These are phyloP conservation scores for Starmerella stigmatis DNA, from an alignment of 805 yeast species.

Conservation along the genomic window DNA sequence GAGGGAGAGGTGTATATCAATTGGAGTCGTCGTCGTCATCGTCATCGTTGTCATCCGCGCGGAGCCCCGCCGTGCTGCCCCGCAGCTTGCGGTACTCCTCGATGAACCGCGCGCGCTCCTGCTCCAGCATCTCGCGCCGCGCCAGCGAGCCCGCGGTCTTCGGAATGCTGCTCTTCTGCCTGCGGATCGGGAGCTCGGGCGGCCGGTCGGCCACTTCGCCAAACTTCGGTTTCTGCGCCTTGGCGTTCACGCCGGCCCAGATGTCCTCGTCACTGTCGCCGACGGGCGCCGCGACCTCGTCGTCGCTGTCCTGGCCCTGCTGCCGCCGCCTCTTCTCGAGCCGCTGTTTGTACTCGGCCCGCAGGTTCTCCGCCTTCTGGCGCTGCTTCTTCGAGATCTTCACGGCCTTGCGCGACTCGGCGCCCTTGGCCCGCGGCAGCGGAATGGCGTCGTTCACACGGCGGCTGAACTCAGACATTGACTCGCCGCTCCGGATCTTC, in stretches of 20 bases:
- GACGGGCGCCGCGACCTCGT: slow-evolving; percentile 22
- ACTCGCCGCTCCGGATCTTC: slow-evolving; percentile 29
- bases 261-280: slow-evolving; percentile 36
- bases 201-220: slow-evolving; percentile 37
- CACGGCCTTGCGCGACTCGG: slow-evolving; percentile 26
- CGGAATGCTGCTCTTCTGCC: slow-evolving; percentile 32
- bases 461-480: slow-evolving; percentile 32
- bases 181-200: slow-evolving; percentile 31
- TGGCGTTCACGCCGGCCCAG: slow-evolving; percentile 31
- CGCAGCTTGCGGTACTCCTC: slow-evolving; percentile 27
- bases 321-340: slow-evolving; percentile 21
- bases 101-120: slow-evolving; percentile 32
- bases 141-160: slow-evolving; percentile 35
- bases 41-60: not conserved
- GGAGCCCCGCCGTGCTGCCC: slow-evolving; percentile 4
- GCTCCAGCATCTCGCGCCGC: slow-evolving; percentile 31
- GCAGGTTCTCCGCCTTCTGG: slow-evolving; percentile 24
- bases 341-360: slow-evolving; percentile 21
- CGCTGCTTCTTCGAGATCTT: slow-evolving; percentile 25
- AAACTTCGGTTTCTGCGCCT: slow-evolving; percentile 31
- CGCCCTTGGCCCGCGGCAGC: slow-evolving; percentile 30
- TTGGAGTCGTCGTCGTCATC: no score
- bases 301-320: slow-evolving; percentile 22
- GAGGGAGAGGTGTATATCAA: no score
- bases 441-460: slow-evolving; percentile 37